A percentile compares a stretch with the other conserved stretches of the same genome.
These are phyloP conservation scores for Stromatinia cepivora DNA, from an alignment of 2,329 filamentous ascomycete genomes.

Conservation along the genomic window DNA sequence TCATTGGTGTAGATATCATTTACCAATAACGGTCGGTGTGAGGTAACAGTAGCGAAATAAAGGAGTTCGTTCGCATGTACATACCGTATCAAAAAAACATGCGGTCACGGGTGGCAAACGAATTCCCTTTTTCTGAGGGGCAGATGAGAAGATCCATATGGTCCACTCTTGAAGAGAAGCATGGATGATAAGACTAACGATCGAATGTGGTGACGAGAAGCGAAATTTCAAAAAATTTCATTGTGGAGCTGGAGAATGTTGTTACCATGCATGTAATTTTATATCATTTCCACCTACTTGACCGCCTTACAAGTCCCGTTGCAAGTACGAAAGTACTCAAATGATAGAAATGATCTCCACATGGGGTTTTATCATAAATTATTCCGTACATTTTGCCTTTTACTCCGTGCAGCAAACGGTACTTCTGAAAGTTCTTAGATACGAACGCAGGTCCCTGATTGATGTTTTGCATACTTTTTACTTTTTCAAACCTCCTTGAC, in stretches of 20 bases:
- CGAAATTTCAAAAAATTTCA: neutral
- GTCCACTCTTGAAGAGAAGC: constrained; percentile 10
- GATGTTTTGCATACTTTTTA: constrained; percentile 2
- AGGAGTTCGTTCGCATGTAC: neutral
- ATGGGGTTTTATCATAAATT: constrained; percentile 7
- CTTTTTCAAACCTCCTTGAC: neutral
- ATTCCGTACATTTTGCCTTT: neutral
- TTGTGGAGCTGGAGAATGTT: constrained; percentile 4
- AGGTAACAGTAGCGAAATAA: neutral
- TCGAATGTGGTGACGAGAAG: neutral
- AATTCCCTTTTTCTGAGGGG: constrained; percentile 11
- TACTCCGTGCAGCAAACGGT: neutral
- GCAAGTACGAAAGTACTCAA: neutral
- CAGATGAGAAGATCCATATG: neutral
- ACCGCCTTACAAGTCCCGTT: neutral
- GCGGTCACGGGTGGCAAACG: constrained; percentile 8
- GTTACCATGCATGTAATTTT: neutral
- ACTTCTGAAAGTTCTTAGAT: neutral
- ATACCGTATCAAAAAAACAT: neutral
- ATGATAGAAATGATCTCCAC: constrained; percentile 3
- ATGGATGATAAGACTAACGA: neutral
- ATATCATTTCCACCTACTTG: neutral
- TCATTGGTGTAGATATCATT: neutral
- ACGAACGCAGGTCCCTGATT: constrained; percentile 13
- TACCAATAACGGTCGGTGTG: no score